Evolutionary conservation across 2,329 filamentous ascomycete genomes (phyloP), one percentile per base, ranked within the genome.

Genomic region (Fusarium secorum): DNA sequence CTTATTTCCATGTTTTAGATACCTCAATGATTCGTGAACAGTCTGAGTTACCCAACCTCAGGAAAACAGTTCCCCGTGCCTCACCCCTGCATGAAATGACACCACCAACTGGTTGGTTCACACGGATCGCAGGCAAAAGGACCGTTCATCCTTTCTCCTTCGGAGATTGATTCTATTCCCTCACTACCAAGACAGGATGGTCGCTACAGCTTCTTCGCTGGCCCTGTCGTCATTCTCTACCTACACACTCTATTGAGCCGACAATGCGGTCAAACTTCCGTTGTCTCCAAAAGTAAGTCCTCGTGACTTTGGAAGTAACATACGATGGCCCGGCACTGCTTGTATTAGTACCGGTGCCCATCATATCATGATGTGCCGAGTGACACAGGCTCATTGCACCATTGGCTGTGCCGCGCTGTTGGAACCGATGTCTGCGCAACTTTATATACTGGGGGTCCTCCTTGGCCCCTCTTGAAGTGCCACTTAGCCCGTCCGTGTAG

Each of bases 71-170:
- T 14, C 20, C 4, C 26, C 39, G 33, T 2, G 55, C 55, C 56
- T 52, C 46, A 41, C 35, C 55, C 55, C 55, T 54, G 46, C 55
- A 59, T 54, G 13, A 33, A 53, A n/a, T 39, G 18, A 18, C 49
- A 53, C 35, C 35, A 22, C 24, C 20, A 36, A 33, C 5, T 7
- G 32, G 32, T 28, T 38, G 32, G 22, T 52, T 26, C 20, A 33
- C 24, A 35, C 49, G 15, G 24, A n/a, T 22, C 7, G 20, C 35
- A 18, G 20, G 15, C n/a, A 13, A n/a, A 53, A 24, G 36, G 38
- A 38, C 28, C 33, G 49, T 22, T 22, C 4, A 54, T 54, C 46
- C 15, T 33, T 54, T 14, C 56, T 26, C 4, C 28, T 52, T 59
- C 28, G 35, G 56, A 52, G 24, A 26, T 38, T 39, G 49, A 11